phyloP scores from a whole-genome alignment of 202 grass and related monocot species.

The Panicum hallii region DNA sequence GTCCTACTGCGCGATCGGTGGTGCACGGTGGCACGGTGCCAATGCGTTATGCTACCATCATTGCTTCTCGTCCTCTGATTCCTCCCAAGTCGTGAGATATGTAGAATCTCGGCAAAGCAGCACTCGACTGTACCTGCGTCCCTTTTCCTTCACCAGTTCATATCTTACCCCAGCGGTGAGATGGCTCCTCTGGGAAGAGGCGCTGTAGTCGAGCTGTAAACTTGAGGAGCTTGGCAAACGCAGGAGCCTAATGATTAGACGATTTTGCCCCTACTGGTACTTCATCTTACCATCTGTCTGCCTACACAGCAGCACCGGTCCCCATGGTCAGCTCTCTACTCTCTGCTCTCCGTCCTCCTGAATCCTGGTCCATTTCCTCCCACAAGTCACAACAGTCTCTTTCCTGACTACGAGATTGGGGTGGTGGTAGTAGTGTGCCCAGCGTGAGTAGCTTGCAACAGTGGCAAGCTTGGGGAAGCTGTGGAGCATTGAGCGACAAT shows the following conservation, averaged over 20 bases:
- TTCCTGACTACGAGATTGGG: background rate
- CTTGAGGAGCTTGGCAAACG: background rate
- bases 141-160: background rate
- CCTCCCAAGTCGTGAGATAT: background rate
- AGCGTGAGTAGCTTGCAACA: background rate
- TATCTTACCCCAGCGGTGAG: background rate
- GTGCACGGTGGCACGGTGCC: background rate
- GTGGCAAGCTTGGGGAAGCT: background rate
- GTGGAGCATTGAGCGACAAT: background rate
- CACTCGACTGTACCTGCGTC: background rate
- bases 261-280: background rate
- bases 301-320: background rate
- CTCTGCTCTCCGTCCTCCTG: too few species aligned
- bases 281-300: background rate
- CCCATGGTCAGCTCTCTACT: background rate
- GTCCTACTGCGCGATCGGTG: background rate
- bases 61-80: background rate
- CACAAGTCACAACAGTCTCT: background rate
- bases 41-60: conserved; percentile 3
- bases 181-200: background rate
- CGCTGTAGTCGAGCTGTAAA: background rate
- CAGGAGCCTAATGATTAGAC: background rate
- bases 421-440: background rate
- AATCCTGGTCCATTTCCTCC: background rate
- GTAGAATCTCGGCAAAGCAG: conserved; percentile 28